Percentiles rank a stretch among this genome's conserved stretches.
Conservation (phyloP, 2,329 filamentous ascomycete genomes). For the Botrytis byssoidea region DNA sequence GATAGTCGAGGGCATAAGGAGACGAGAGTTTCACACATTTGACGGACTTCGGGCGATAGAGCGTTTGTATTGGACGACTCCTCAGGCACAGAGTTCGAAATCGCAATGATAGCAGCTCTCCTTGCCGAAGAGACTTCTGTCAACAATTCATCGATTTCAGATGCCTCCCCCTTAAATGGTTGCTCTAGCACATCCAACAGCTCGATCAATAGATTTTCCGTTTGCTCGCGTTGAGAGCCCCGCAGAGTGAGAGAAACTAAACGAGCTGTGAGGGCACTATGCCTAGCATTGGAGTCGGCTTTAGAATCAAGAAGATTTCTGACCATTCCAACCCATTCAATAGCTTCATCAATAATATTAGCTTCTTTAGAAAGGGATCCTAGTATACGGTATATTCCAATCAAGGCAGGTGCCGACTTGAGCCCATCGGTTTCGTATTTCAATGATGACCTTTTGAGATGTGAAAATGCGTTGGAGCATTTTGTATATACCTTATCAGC, state of each 20-base stretch:
- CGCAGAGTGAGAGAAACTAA: slow-evolving; percentile 56
- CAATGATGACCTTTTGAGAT: slow-evolving; percentile 28
- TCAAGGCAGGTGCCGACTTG: slow-evolving; percentile 24
- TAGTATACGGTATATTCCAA: slow-evolving; percentile 48
- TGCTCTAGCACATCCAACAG: slow-evolving; percentile 57
- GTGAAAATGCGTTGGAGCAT: slow-evolving; percentile 28
- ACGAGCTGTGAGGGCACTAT: slow-evolving; percentile 54
- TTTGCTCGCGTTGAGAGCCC: slow-evolving; percentile 41
- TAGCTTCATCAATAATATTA: slow-evolving; percentile 50
- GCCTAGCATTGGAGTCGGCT: slow-evolving; percentile 35
- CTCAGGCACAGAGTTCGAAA: not conserved
- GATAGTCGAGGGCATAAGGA: slow-evolving; percentile 59
- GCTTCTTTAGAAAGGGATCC: slow-evolving; percentile 50
- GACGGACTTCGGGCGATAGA: slow-evolving; percentile 31
- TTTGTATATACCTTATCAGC: slow-evolving; percentile 29
- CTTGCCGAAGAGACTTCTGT: slow-evolving; percentile 55
- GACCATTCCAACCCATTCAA: slow-evolving; percentile 53
- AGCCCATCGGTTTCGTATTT: slow-evolving; percentile 27
- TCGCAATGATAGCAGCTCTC: slow-evolving; percentile 49
- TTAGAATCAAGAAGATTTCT: slow-evolving; percentile 28
- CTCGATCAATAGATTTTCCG: slow-evolving; percentile 47
- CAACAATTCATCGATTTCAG: slow-evolving; percentile 61
- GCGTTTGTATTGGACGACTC: slow-evolving; percentile 1
- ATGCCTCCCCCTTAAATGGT: slow-evolving; percentile 56
- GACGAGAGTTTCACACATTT: slow-evolving; percentile 55